phyloP scores from a whole-genome alignment of 2,329 filamentous ascomycete genomes.

The Alternaria arborescens region DNA sequence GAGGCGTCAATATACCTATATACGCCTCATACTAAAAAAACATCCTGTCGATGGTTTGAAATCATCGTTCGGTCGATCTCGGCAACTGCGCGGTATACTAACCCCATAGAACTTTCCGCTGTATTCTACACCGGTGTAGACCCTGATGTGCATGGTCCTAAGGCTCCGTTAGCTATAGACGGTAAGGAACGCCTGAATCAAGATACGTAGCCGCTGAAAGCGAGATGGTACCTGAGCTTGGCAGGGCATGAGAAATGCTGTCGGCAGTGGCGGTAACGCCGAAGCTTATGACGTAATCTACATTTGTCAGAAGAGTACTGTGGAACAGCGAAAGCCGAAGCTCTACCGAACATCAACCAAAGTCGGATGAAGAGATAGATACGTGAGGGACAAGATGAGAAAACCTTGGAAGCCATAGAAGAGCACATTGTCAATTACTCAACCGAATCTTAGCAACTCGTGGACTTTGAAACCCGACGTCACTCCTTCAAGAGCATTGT shows the following conservation, averaged over 20 bases:
- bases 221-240: constrained; percentile 1
- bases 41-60: constrained; percentile 15
- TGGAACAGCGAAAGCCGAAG: not conserved
- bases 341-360: not conserved
- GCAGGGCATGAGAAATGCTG: not conserved
- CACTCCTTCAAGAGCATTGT: constrained; percentile 13
- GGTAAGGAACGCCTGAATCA: not conserved
- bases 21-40: constrained; percentile 3
- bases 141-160: not conserved
- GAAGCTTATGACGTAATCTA: constrained; percentile 1
- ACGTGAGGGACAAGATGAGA: not conserved
- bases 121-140: constrained; percentile 7
- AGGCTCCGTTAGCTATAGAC: not conserved
- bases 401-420: not conserved
- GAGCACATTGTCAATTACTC: not conserved
- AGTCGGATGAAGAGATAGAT: not conserved
- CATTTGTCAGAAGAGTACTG: constrained; percentile 4
- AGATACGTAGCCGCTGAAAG: not conserved
- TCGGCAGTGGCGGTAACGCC: constrained; percentile 1
- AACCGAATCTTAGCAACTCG: not conserved
- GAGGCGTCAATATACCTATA: constrained; percentile 6
- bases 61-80: constrained; percentile 22
- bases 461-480: not conserved
- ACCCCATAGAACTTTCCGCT: constrained; percentile 17
- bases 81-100: constrained; percentile 15